phyloP scores from a whole-genome alignment of 805 yeast species.

The Hanseniaspora taiwanica region DNA sequence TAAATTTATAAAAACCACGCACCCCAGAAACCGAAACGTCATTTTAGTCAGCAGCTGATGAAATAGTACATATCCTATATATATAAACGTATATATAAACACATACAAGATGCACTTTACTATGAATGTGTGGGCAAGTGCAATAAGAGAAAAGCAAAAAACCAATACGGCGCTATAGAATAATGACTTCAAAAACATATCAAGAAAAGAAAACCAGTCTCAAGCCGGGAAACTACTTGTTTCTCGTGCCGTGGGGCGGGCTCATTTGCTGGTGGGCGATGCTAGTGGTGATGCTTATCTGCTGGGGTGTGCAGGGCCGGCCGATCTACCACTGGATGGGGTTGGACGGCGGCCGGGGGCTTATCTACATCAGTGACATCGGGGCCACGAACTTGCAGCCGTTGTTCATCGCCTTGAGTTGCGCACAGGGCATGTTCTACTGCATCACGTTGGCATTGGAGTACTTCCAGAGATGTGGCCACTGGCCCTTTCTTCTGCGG shows the following conservation, averaged over 20 bases:
- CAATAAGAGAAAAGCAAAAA: too few relatives aligned
- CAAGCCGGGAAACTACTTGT: conserved; percentile 31
- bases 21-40: too few relatives aligned
- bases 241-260: conserved; percentile 51
- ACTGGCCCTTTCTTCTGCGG: conserved; percentile 24
- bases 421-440: conserved; percentile 64
- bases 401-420: conserved; percentile 65
- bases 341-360: conserved; percentile 6
- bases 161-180: too few relatives aligned
- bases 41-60: too few relatives aligned
- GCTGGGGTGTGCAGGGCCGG: conserved; percentile 73
- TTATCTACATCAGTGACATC: conserved; percentile 67
- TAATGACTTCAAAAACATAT: not conserved
- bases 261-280: conserved; percentile 79
- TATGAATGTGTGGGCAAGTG: too few relatives aligned
- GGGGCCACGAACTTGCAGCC: conserved; percentile 85
- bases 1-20: too few relatives aligned
- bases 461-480: conserved; percentile 42
- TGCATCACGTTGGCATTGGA: conserved; percentile 53
- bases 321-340: conserved; percentile 37
- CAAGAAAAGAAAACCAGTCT: not conserved
- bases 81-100: too few relatives aligned
- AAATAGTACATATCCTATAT: too few relatives aligned
- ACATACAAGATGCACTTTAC: too few relatives aligned
- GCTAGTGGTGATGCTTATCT: conserved; percentile 63